Base-by-base conservation (phyloP, 2,329 filamentous ascomycete genomes). In the Emmonsia crescens region DNA sequence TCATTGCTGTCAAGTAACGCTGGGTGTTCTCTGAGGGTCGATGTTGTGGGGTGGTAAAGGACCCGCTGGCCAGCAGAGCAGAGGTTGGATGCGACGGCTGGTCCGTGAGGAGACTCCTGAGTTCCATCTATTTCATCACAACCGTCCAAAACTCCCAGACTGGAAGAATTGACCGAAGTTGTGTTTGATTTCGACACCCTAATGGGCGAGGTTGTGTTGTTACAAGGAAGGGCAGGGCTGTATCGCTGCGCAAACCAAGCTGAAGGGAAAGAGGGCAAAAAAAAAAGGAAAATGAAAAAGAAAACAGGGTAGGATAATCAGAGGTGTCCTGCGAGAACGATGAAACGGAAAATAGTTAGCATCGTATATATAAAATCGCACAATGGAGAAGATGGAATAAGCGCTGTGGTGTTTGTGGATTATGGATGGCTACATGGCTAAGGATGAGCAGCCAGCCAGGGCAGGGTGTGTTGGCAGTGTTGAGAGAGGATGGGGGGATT, bases 21-120 rank as follows among this genome's bases (percentile, higher is more conserved):
- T 72, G 67, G 67, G 72, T 64, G 68, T 69, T 68, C 60, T 66
- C 71, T 65, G 66, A 68, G 66, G 67, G 64, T 66, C 71, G 72
- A 69, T 66, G 21, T 54, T 48, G 57, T 49, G 57, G 62, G 21
- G 44, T 40, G 49, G 38, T 27, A n/a, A 52, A 14, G 29, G n/a
- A 24, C 49, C 31, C 24, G 54, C 10, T 54, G 46, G 51, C 10
- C 24, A 29, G 27, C 29, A 27, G 21, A 21, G 46, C 52, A 57
- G 38, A 29, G 38, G 31, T 33, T 33, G 57, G 27, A 42, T 61
- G 61, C 60, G 58, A 58, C 48, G 63, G 60, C 57, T 59, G 59
- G 57, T 59, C 60, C 40, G 52, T 61, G 42, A 62, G 56, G 38
- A 64, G 61, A 62, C 61, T 65, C 29, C 60, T 62, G 51, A 65